phyloP scores from a whole-genome alignment of 768 basidiomycete species.

The Boletus rubescentipes region DNA sequence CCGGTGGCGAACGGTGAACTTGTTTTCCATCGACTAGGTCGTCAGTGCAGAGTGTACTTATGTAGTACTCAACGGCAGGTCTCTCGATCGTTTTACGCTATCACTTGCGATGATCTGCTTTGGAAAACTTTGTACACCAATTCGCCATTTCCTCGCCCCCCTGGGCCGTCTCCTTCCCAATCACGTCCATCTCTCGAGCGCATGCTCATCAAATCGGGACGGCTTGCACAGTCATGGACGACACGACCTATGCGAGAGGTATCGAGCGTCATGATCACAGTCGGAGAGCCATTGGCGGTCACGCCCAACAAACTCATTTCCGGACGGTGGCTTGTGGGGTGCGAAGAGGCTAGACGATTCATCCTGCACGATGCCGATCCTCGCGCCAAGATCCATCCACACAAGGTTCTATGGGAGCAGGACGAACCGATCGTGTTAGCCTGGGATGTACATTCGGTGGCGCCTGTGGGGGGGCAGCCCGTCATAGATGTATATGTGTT shows the following conservation, averaged over 20 bases:
- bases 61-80: too few relatives aligned
- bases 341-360: background rate
- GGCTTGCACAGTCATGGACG: slow-evolving; percentile 3
- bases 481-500: background rate
- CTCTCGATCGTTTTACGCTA: background rate
- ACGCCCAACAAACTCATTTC: too few relatives aligned
- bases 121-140: background rate
- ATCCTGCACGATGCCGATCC: background rate
- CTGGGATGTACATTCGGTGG: background rate
- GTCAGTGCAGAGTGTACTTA: too few relatives aligned
- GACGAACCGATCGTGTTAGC: too few relatives aligned
- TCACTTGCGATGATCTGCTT: background rate
- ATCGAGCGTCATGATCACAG: background rate
- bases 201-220: background rate
- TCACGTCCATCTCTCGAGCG: background rate
- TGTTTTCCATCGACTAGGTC: too few relatives aligned
- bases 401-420: too few relatives aligned
- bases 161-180: background rate
- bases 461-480: background rate
- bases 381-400: too few relatives aligned
- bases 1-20: background rate
- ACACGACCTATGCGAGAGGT: background rate
- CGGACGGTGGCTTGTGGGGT: background rate
- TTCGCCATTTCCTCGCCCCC: background rate
- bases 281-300: too few relatives aligned